These are phyloP conservation scores for Solanum lignicaule DNA, from an alignment of 257 asterid species.

Conservation along the genomic window DNA sequence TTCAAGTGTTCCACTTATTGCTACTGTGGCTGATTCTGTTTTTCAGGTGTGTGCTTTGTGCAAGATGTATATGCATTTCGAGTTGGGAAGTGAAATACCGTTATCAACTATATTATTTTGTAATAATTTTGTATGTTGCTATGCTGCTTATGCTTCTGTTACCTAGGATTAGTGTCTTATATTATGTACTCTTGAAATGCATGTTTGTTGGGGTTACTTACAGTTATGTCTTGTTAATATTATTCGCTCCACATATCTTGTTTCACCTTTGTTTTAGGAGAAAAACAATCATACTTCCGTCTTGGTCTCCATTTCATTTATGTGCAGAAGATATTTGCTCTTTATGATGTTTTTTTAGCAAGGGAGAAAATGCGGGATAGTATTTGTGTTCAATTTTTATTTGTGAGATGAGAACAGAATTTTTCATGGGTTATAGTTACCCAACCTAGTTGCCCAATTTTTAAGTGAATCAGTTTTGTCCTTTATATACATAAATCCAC, in stretches of 20 bases:
- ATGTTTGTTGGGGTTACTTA: neutral
- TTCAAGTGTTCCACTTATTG: conserved; percentile 30
- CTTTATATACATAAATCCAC: neutral
- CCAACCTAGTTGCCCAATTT: neutral
- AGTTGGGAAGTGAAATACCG: neutral
- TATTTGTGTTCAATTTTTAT: neutral
- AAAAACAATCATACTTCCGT: neutral
- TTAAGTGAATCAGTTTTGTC: neutral
- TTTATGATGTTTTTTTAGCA: neutral
- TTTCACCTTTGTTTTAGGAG: neutral
- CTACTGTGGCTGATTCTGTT: conserved; percentile 50
- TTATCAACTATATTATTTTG: neutral
- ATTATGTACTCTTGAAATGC: neutral
- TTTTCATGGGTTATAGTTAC: neutral
- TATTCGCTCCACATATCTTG: neutral
- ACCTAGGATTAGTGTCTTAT: neutral
- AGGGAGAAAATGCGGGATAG: neutral
- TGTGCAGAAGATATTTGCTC: neutral
- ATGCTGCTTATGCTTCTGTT: neutral
- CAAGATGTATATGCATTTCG: neutral
- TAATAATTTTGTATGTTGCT: neutral
- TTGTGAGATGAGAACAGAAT: neutral
- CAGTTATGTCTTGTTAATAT: neutral
- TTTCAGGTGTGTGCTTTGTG: conserved; percentile 45
- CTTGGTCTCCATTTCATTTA: neutral